Evolutionary conservation across 805 yeast species (phyloP).

Genomic region (Lipomyces starkeyi): DNA sequence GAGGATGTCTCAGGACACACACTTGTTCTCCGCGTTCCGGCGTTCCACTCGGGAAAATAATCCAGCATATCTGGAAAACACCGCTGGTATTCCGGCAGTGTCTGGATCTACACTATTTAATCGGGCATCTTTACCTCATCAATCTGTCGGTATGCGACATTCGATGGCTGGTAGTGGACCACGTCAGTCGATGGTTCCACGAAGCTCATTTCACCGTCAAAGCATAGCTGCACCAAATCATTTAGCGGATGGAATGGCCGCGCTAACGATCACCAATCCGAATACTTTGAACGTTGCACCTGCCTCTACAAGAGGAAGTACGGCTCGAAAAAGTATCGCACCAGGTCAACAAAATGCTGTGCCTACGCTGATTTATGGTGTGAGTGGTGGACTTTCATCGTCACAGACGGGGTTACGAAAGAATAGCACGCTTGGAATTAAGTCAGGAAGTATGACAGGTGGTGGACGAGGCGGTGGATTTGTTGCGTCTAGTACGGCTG

Average conservation of each 20-base stretch:
- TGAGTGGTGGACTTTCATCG: background rate
- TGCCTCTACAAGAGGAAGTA: conserved; percentile 32
- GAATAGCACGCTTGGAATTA: conserved; percentile 17
- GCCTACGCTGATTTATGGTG: conserved; percentile 19
- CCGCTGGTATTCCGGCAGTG: conserved; percentile 9
- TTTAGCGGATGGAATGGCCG: conserved; percentile 13
- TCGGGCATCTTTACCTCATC: conserved; percentile 25
- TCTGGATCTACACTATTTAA: conserved; percentile 22
- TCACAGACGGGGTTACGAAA: conserved; percentile 15
- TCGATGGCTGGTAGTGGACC: conserved; percentile 27
- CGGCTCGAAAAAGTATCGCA: conserved; percentile 27
- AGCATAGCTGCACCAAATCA: conserved; percentile 30
- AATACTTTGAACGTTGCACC: conserved; percentile 31
- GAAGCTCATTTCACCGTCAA: conserved; percentile 32
- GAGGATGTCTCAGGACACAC: conserved; percentile 35
- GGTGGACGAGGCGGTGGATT: conserved; percentile 29
- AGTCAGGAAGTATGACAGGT: background rate
- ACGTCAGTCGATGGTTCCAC: conserved; percentile 38
- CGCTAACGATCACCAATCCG: conserved; percentile 24
- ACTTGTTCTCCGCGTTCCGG: conserved; percentile 34
- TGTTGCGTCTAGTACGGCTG: conserved; percentile 22
- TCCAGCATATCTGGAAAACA: conserved; percentile 1
- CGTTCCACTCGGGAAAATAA: conserved; percentile 32
- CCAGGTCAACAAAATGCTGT: conserved; percentile 28
- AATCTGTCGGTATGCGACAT: conserved; percentile 24